These are phyloP conservation scores for Drechslera avenae DNA, from an alignment of 2,329 filamentous ascomycete species.

Conservation along the genomic window DNA sequence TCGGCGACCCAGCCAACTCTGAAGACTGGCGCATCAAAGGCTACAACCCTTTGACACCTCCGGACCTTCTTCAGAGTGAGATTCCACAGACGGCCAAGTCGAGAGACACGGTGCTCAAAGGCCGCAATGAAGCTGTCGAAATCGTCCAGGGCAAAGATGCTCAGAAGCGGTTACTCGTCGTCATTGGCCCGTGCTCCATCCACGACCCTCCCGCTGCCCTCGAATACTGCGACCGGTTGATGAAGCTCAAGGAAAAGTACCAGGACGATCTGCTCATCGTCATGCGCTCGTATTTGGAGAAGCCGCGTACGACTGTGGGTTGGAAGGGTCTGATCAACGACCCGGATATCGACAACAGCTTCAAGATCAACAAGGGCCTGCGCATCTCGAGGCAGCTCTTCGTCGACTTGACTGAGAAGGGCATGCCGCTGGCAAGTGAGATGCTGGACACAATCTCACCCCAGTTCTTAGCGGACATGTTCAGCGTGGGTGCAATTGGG, in stretches of 20 bases:
- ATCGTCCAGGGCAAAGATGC: slow-evolving; percentile 65
- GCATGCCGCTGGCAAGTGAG: slow-evolving; percentile 95
- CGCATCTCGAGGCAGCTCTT: slow-evolving; percentile 87
- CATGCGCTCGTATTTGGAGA: slow-evolving; percentile 98
- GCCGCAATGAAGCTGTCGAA: slow-evolving; percentile 64
- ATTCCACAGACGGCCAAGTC: slow-evolving; percentile 65
- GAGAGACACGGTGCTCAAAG: slow-evolving; percentile 62
- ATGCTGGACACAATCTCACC: slow-evolving; percentile 99
- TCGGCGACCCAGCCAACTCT: slow-evolving; percentile 55
- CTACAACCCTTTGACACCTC: slow-evolving; percentile 90
- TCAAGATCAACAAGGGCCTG: slow-evolving; percentile 98
- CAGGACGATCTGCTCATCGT: slow-evolving; percentile 88
- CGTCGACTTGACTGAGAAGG: slow-evolving; percentile 85
- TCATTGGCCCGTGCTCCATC: slow-evolving; percentile 95
- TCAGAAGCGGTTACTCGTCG: slow-evolving; percentile 69
- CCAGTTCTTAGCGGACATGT: slow-evolving; percentile 90
- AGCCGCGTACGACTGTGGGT: slow-evolving; percentile 94
- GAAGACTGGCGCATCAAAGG: slow-evolving; percentile 68
- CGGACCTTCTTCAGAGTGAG: slow-evolving; percentile 93
- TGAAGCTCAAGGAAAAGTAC: slow-evolving; percentile 85
- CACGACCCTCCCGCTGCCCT: slow-evolving; percentile 91
- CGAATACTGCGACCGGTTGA: slow-evolving; percentile 86
- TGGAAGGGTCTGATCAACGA: slow-evolving; percentile 99
- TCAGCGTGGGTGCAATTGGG: slow-evolving; percentile 90
- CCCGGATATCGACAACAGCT: slow-evolving; percentile 96